Conservation (phyloP, 2,329 filamentous ascomycete genomes). For the Sclerotinia glacialis region DNA sequence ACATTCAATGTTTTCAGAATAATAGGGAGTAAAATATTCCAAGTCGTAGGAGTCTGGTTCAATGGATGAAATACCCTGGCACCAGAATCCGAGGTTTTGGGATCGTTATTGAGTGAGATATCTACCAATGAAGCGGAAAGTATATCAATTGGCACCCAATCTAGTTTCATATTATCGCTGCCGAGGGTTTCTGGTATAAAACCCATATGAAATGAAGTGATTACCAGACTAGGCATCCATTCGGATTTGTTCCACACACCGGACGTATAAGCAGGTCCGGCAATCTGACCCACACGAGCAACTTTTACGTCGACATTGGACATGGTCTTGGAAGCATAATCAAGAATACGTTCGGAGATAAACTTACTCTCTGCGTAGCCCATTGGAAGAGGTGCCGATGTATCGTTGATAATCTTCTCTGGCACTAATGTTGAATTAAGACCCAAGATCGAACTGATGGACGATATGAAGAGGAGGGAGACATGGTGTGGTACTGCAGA, state of each 20-base stretch:
- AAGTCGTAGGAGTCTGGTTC: background rate
- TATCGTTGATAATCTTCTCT: constrained; percentile 8
- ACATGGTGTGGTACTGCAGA: constrained; percentile 14
- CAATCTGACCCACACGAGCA: constrained; percentile 50
- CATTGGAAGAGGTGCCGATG: constrained; percentile 26
- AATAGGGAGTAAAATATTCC: background rate
- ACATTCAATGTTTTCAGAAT: constrained; percentile 9
- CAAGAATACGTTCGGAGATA: constrained; percentile 44
- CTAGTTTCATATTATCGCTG: background rate
- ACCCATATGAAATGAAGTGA: constrained; percentile 6
- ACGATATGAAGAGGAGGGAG: constrained; percentile 36
- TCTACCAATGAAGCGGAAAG: background rate
- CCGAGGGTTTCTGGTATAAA: background rate
- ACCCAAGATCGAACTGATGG: constrained; percentile 29
- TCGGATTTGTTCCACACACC: background rate
- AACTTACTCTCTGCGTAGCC: constrained; percentile 35
- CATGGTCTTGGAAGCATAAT: constrained; percentile 40
- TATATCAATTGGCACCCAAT: constrained; percentile 18
- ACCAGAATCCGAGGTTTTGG: background rate
- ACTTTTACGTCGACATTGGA: constrained; percentile 42
- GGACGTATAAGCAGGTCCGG: constrained; percentile 33
- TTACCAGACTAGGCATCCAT: constrained; percentile 6
- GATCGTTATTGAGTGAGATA: background rate
- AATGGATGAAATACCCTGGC: constrained; percentile 8
- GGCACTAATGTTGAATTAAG: constrained; percentile 26